Conservation (phyloP, 2,329 filamentous ascomycete species). For the Diplodia corticola region DNA sequence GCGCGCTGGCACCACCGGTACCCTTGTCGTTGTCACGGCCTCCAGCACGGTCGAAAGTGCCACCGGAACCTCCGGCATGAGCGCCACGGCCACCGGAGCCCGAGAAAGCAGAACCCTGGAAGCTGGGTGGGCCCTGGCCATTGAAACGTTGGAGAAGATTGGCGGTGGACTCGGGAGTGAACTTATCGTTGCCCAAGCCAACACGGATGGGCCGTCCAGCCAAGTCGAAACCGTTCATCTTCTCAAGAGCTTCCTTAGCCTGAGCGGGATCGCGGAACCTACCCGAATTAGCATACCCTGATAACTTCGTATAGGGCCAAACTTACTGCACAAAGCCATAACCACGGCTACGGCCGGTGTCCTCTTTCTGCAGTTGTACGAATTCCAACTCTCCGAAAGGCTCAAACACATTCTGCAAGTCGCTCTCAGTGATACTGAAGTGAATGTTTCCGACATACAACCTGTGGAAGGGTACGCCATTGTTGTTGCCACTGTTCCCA, state of each 20-base stretch:
- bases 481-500: slow-evolving; percentile 63
- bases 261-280: slow-evolving; percentile 89
- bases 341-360: slow-evolving; percentile 83
- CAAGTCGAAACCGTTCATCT: slow-evolving; percentile 99
- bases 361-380: slow-evolving; percentile 95
- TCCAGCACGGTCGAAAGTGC: slow-evolving; percentile 85
- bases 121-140: slow-evolving; percentile 66
- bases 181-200: slow-evolving; percentile 99
- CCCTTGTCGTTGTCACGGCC: slow-evolving; percentile 86
- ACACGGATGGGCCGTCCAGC: slow-evolving; percentile 96
- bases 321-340: slow-evolving; percentile 99
- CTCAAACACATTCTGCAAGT: slow-evolving; percentile 94
- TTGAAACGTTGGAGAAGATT: slow-evolving; percentile 91
- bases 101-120: slow-evolving; percentile 88
- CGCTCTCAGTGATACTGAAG: slow-evolving; percentile 97
- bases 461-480: slow-evolving; percentile 91
- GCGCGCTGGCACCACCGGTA: slow-evolving; percentile 83
- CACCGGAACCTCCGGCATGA: slow-evolving; percentile 69
- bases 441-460: slow-evolving; percentile 99
- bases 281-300: slow-evolving; percentile 27
- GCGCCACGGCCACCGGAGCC: slow-evolving; percentile 84
- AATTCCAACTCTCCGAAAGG: slow-evolving; percentile 98
- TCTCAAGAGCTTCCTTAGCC: slow-evolving; percentile 91
- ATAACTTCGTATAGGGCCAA: neutral
- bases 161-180: slow-evolving; percentile 94